Percentiles rank a stretch among this genome's conserved stretches.
Evolutionary conservation across 768 basidiomycete genomes (phyloP).

Genomic region (Leccinum variicolor): DNA sequence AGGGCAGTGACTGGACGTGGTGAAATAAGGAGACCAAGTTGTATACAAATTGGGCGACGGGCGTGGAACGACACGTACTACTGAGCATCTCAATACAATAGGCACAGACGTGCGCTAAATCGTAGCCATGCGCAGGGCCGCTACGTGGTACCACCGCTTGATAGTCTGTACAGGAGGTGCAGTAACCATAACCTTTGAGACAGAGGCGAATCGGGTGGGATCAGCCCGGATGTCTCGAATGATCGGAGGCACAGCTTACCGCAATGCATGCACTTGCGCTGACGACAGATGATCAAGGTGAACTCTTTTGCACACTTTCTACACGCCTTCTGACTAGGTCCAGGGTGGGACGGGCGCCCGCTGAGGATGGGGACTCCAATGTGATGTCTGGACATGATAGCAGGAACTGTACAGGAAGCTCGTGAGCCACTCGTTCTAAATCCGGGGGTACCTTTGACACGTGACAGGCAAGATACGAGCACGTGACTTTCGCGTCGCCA

Average conservation of each 20-base stretch:
- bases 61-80: slow-evolving; percentile 39
- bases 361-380: slow-evolving; percentile 70
- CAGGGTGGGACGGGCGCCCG: slow-evolving; percentile 46
- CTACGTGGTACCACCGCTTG: slow-evolving; percentile 74
- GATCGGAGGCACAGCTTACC: slow-evolving; percentile 40
- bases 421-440: neutral
- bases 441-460: neutral
- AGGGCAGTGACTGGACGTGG: slow-evolving; percentile 60
- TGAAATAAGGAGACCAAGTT: neutral
- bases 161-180: slow-evolving; percentile 70
- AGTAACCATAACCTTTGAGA: slow-evolving; percentile 62
- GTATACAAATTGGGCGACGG: neutral
- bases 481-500: slow-evolving; percentile 27
- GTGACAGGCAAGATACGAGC: slow-evolving; percentile 5
- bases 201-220: neutral
- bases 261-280: slow-evolving; percentile 71
- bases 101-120: slow-evolving; percentile 62
- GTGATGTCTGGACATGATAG: slow-evolving; percentile 19
- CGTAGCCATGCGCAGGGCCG: slow-evolving; percentile 54
- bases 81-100: slow-evolving; percentile 70
- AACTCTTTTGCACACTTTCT: slow-evolving; percentile 77
- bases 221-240: neutral
- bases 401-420: neutral
- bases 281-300: slow-evolving; percentile 59
- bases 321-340: slow-evolving; percentile 38